A percentile compares a stretch with the other conserved stretches of the same genome.
phyloP scores from a whole-genome alignment of 768 basidiomycete species.

The Mycena rosella region DNA sequence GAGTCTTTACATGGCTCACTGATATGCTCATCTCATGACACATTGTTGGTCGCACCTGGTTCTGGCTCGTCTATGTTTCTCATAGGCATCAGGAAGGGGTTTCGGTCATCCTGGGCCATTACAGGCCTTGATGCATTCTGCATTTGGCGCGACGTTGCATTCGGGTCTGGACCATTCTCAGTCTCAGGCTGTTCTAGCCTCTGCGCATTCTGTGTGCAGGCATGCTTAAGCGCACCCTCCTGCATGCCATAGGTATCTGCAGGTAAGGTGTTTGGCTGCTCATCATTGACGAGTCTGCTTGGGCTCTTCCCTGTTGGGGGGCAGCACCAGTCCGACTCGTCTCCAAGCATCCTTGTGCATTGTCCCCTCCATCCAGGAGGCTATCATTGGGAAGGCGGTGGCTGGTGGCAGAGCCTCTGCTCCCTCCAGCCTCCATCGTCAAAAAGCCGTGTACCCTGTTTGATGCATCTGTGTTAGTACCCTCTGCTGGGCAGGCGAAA shows the following conservation, averaged over 20 bases:
- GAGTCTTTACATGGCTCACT: no score
- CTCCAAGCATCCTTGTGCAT: not conserved
- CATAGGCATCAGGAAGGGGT: not conserved
- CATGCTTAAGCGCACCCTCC: not conserved
- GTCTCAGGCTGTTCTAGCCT: conserved; percentile 10
- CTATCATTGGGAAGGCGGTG: not conserved
- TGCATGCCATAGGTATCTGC: no score
- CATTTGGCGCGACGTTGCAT: no score
- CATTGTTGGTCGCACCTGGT: no score
- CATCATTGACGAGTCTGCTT: conserved; percentile 6
- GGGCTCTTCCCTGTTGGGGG: not conserved
- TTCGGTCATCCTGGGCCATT: no score
- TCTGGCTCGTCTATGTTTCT: not conserved
- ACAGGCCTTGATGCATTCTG: no score
- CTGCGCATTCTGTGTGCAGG: not conserved
- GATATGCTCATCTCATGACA: no score
- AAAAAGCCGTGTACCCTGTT: not conserved
- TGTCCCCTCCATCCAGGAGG: not conserved
- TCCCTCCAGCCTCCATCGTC: conserved; percentile 2
- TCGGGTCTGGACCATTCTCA: no score
- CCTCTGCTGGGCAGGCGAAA: no score
- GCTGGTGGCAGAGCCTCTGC: conserved; percentile 14
- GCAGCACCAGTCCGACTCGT: not conserved
- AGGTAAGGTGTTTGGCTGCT: not conserved
- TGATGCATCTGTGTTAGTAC: no score